Conservation (phyloP, 176 grass and related monocot species). For the Oryza officinalis region DNA sequence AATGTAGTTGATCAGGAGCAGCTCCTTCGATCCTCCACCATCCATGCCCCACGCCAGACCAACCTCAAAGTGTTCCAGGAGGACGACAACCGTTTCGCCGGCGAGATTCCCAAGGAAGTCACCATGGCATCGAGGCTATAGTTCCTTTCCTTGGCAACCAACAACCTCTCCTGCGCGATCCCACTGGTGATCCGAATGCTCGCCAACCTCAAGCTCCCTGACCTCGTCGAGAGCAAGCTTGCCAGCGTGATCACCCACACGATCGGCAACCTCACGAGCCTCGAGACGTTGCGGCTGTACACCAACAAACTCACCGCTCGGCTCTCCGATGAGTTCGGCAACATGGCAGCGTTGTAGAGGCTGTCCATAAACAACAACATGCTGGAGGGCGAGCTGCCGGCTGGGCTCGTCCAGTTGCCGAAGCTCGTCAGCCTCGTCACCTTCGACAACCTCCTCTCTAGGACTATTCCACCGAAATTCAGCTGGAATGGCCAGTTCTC, state of each 20-base stretch:
- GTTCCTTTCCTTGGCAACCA: constrained; percentile 48
- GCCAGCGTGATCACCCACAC: constrained; percentile 41
- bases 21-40: no score
- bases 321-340: constrained; percentile 59
- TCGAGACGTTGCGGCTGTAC: constrained; percentile 46
- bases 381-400: constrained; percentile 62
- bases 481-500: no score
- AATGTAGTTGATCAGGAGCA: no score
- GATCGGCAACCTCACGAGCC: constrained; percentile 58
- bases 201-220: constrained; percentile 41
- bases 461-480: constrained; percentile 43
- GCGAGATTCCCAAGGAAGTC: constrained; percentile 53
- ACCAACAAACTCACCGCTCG: constrained; percentile 58
- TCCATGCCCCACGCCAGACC: no score
- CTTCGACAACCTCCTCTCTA: constrained; percentile 53
- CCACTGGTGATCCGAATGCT: constrained; percentile 61
- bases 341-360: constrained; percentile 47
- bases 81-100: constrained; percentile 52
- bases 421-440: constrained; percentile 37
- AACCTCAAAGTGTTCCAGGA: constrained; percentile 62
- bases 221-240: constrained; percentile 52
- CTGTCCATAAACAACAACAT: constrained; percentile 57
- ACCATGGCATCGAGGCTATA: constrained; percentile 40
- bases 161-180: constrained; percentile 52
- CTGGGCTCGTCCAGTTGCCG: constrained; percentile 40